phyloP scores from a whole-genome alignment of 768 basidiomycete species.

The Rhizopogon vulgaris region DNA sequence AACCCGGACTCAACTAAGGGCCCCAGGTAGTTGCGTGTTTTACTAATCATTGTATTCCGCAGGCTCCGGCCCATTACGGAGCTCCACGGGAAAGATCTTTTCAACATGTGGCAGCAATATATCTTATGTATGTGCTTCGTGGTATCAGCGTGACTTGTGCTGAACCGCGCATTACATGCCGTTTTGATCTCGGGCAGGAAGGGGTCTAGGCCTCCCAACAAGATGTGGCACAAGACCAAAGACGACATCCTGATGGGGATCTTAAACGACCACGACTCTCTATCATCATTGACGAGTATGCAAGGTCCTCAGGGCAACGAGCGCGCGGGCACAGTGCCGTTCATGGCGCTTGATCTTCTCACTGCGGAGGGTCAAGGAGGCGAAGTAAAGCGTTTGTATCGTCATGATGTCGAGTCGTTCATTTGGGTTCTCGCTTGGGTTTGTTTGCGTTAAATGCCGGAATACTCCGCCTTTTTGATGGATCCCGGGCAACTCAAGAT shows the following conservation, averaged over 20 bases:
- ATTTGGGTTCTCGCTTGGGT: not conserved
- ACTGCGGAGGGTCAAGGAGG: not conserved
- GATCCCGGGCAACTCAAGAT: too few relatives aligned
- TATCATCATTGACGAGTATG: not conserved
- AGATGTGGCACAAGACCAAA: conserved; percentile 7
- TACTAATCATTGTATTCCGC: not conserved
- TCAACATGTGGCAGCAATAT: not conserved
- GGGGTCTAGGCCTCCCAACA: conserved; percentile 4
- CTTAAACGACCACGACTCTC: conserved; percentile 14
- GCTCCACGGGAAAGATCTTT: not conserved
- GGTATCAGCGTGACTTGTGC: not conserved
- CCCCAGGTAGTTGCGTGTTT: not conserved
- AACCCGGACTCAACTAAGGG: not conserved
- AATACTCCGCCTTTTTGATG: too few relatives aligned
- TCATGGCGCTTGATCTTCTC: conserved; percentile 10
- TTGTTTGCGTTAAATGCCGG: not conserved
- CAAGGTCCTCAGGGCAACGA: not conserved
- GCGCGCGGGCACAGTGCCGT: conserved; percentile 12
- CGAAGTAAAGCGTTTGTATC: not conserved
- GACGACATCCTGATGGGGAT: conserved; percentile 4
- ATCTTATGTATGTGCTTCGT: not conserved
- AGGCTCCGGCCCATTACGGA: not conserved
- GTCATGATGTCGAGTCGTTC: not conserved
- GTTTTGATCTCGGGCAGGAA: not conserved
- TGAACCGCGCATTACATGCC: not conserved